These are phyloP conservation scores for Epichloe sp. DNA, from an alignment of 2,329 filamentous ascomycete genomes.

Conservation along the genomic window DNA sequence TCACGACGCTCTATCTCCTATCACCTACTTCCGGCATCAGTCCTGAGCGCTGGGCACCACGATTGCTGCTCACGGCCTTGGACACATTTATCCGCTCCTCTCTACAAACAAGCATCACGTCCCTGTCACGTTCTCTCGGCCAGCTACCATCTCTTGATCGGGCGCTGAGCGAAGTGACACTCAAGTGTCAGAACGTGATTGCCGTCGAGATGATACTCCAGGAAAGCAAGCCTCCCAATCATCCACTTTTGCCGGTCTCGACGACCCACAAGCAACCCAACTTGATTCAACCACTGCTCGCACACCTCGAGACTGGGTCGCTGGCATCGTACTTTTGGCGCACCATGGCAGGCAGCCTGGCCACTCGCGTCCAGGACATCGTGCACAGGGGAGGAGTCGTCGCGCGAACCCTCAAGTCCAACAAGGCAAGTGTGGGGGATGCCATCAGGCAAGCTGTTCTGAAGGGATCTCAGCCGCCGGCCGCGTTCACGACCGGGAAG, in stretches of 20 bases:
- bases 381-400: slow-evolving; percentile 70
- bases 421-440: slow-evolving; percentile 58
- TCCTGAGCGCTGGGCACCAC: slow-evolving; percentile 48
- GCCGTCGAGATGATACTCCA: slow-evolving; percentile 70
- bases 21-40: slow-evolving; percentile 49
- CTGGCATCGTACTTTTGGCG: slow-evolving; percentile 91
- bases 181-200: slow-evolving; percentile 82
- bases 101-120: slow-evolving; percentile 64
- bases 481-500: slow-evolving; percentile 30
- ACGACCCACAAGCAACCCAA: slow-evolving; percentile 27
- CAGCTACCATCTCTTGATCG: slow-evolving; percentile 73
- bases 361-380: slow-evolving; percentile 71
- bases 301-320: slow-evolving; percentile 74
- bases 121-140: slow-evolving; percentile 61
- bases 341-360: slow-evolving; percentile 65
- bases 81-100: slow-evolving; percentile 73
- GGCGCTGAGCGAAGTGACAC: slow-evolving; percentile 67
- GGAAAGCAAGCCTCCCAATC: slow-evolving; percentile 50
- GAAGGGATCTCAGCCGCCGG: slow-evolving; percentile 58
- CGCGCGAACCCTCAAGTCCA: slow-evolving; percentile 65
- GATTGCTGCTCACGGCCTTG: slow-evolving; percentile 60
- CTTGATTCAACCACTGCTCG: slow-evolving; percentile 60
- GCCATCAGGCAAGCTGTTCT: slow-evolving; percentile 75
- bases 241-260: slow-evolving; percentile 45
- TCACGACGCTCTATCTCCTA: slow-evolving; percentile 67